Percentiles rank a stretch among this genome's conserved stretches.
Evolutionary conservation across 805 yeast species (phyloP).

Genomic region (Lipomyces orientalis): DNA sequence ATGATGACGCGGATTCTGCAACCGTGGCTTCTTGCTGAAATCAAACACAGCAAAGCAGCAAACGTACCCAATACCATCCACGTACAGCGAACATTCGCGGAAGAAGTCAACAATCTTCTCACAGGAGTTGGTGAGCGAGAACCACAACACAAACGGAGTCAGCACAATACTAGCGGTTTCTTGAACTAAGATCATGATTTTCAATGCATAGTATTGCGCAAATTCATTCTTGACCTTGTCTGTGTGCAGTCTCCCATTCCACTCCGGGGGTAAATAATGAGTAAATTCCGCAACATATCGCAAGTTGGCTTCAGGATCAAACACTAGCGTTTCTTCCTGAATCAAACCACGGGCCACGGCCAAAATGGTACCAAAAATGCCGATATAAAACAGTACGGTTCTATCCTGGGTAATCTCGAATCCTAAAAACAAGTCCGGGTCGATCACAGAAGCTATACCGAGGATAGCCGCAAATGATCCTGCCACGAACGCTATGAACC

Average conservation of each 20-base stretch:
- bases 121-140: constrained; percentile 72
- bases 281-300: constrained; percentile 82
- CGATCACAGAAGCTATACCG: constrained; percentile 75
- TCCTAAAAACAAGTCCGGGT: constrained; percentile 88
- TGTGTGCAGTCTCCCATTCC: constrained; percentile 87
- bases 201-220: constrained; percentile 75
- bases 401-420: constrained; percentile 84
- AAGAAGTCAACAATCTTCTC: constrained; percentile 87
- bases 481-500: constrained; percentile 72
- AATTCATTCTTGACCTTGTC: constrained; percentile 82
- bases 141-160: constrained; percentile 90
- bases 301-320: constrained; percentile 90
- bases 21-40: constrained; percentile 55
- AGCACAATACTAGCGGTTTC: constrained; percentile 82
- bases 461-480: constrained; percentile 91
- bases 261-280: constrained; percentile 83
- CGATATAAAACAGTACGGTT: constrained; percentile 85
- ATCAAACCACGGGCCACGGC: constrained; percentile 78
- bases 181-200: constrained; percentile 68
- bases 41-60: constrained; percentile 94
- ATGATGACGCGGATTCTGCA: constrained; percentile 3
- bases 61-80: constrained; percentile 93
- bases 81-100: constrained; percentile 85
- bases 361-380: constrained; percentile 85
- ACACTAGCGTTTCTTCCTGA: constrained; percentile 69